These are phyloP conservation scores for Nakazawaea ernobii DNA, from an alignment of 805 yeast genomes.

Conservation along the genomic window DNA sequence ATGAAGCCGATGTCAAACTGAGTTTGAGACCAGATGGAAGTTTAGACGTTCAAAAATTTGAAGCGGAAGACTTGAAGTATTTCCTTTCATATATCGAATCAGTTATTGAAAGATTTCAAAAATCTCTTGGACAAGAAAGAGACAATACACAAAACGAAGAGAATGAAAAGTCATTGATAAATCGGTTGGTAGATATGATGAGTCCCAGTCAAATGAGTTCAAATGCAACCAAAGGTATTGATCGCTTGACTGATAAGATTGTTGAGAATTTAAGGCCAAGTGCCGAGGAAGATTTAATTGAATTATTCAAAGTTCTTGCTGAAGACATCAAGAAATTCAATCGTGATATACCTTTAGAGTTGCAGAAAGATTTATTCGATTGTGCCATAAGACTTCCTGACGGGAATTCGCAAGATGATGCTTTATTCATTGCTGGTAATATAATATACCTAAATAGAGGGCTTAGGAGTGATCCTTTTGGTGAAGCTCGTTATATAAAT, in stretches of 20 bases:
- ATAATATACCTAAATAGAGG: conserved; percentile 34
- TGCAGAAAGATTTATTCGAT: conserved; percentile 31
- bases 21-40: conserved; percentile 1
- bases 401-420: conserved; percentile 18
- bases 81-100: conserved; percentile 2
- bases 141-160: not conserved
- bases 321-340: conserved; percentile 6
- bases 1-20: not conserved
- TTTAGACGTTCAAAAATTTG: not conserved
- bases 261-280: not conserved
- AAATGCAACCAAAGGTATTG: not conserved
- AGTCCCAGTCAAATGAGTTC: not conserved
- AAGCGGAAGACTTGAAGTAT: conserved; percentile 1
- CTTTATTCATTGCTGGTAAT: conserved; percentile 34
- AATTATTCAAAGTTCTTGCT: conserved; percentile 1
- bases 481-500: conserved; percentile 45
- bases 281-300: conserved; percentile 4
- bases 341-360: conserved; percentile 26
- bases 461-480: conserved; percentile 43
- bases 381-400: conserved; percentile 30
- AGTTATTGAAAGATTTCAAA: conserved; percentile 1
- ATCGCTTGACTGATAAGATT: conserved; percentile 2
- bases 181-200: not conserved
- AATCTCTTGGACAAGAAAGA: not conserved
- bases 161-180: conserved; percentile 1